Conservation (phyloP, 23 red algal species). For the Cyanidiococcus yangmingshanensis region DNA sequence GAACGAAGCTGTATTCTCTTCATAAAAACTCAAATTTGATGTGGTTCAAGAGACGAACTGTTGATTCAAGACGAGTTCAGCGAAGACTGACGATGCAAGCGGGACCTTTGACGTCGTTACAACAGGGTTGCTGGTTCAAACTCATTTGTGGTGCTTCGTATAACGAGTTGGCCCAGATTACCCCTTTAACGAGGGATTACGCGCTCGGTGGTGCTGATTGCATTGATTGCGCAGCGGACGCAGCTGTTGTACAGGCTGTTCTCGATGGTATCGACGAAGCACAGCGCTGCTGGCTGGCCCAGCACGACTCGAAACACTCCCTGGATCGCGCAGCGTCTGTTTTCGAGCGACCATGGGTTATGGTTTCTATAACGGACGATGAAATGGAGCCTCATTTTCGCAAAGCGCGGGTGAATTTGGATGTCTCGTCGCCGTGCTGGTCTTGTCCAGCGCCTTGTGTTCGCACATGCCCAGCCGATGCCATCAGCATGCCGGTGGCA, state of each 20-base stretch:
- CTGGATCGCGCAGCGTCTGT: not conserved
- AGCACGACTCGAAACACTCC: not conserved
- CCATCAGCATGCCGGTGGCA: slow-evolving; percentile 27
- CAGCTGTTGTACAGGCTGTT: slow-evolving; percentile 48
- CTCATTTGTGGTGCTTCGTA: slow-evolving; percentile 82
- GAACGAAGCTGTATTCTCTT: not conserved
- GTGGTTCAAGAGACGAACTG: not conserved
- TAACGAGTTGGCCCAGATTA: slow-evolving; percentile 47
- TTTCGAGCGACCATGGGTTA: slow-evolving; percentile 32
- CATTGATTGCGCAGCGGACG: slow-evolving; percentile 74
- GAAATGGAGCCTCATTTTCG: slow-evolving; percentile 81
- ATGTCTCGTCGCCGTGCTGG: slow-evolving; percentile 24
- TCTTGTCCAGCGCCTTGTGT: slow-evolving; percentile 65
- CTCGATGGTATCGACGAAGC: slow-evolving; percentile 35
- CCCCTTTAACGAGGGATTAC: slow-evolving; percentile 46
- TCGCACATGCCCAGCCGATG: slow-evolving; percentile 58
- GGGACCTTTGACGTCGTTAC: slow-evolving; percentile 31
- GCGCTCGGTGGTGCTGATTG: slow-evolving; percentile 62
- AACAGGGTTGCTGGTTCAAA: slow-evolving; percentile 66
- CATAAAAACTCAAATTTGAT: not conserved
- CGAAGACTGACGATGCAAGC: not conserved
- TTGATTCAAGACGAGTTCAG: not conserved
- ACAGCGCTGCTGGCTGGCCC: not conserved
- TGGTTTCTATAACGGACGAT: slow-evolving; percentile 85
- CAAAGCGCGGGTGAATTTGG: slow-evolving; percentile 68